phyloP scores from a whole-genome alignment of 2,329 filamentous ascomycete genomes.

The Tolypocladium amazonense region DNA sequence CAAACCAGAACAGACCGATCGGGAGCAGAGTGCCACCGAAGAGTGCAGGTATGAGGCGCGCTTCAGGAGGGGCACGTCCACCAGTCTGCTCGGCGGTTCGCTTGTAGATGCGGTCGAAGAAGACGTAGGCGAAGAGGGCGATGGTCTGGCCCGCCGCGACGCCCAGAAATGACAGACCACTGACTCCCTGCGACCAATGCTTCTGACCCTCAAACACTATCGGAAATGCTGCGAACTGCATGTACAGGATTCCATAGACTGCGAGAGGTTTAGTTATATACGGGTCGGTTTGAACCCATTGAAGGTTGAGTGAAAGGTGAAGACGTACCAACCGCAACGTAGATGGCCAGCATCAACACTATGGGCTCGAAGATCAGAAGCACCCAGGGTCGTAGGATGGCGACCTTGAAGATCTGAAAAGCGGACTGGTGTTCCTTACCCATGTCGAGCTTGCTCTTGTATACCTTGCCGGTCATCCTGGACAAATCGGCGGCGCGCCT shows the following conservation, averaged over 20 bases:
- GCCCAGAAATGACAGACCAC: not conserved
- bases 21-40: not conserved
- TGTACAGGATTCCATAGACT: not conserved
- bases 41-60: not conserved
- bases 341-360: not conserved
- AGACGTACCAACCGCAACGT: not conserved
- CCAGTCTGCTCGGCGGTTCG: not conserved
- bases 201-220: not conserved
- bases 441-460: not conserved
- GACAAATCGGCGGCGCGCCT: not conserved
- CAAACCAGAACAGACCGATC: not conserved
- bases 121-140: not conserved
- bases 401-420: not conserved
- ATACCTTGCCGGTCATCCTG: not conserved
- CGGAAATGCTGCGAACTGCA: not conserved
- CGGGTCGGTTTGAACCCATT: not conserved
- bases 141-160: not conserved
- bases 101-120: not conserved
- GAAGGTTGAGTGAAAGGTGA: not conserved
- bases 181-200: not conserved
- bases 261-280: not conserved
- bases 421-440: not conserved
- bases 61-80: not conserved
- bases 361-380: not conserved
- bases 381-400: not conserved